Evolutionary conservation across 768 basidiomycete species (phyloP).

Genomic region (Mycena latifolia): DNA sequence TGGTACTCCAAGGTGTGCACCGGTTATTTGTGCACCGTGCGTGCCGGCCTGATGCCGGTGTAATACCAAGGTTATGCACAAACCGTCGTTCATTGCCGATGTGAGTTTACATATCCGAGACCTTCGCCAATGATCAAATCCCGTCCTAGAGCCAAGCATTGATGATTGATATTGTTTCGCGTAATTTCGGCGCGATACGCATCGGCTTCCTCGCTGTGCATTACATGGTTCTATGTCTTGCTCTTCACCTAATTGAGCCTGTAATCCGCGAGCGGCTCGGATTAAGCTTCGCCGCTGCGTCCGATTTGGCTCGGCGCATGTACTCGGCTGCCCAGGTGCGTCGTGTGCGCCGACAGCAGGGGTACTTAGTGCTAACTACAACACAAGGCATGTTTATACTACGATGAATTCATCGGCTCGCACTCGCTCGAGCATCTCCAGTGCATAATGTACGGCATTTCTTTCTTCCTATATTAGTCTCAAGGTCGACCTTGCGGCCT

Average conservation of each 20-base stretch:
- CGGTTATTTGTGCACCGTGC: not conserved
- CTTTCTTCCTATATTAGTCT: not conserved
- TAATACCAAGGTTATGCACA: conserved; percentile 38
- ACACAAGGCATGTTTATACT: conserved; percentile 40
- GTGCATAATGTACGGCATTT: conserved; percentile 38
- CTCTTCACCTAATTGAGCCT: conserved; percentile 41
- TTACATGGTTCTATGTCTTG: conserved; percentile 41
- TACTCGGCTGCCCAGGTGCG: conserved; percentile 42
- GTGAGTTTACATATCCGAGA: conserved; percentile 15
- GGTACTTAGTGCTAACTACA: not conserved
- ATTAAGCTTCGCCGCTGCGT: conserved; percentile 31
- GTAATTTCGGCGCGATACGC: conserved; percentile 20
- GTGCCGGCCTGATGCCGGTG: conserved; percentile 9
- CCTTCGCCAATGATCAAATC: not conserved
- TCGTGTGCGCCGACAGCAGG: not conserved
- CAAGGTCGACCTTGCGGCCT: not conserved
- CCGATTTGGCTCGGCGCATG: conserved; percentile 37
- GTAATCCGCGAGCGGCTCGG: conserved; percentile 35
- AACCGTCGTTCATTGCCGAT: conserved; percentile 40
- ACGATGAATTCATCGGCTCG: conserved; percentile 40
- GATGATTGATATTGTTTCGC: conserved; percentile 12
- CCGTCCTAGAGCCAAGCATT: conserved; percentile 8
- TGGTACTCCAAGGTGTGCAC: conserved; percentile 38
- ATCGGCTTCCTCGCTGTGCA: conserved; percentile 39
- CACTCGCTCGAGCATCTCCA: conserved; percentile 43